These are phyloP conservation scores for Stereocaulon alpinum DNA, from an alignment of 495 filamentous ascomycete genomes.

Conservation along the genomic window DNA sequence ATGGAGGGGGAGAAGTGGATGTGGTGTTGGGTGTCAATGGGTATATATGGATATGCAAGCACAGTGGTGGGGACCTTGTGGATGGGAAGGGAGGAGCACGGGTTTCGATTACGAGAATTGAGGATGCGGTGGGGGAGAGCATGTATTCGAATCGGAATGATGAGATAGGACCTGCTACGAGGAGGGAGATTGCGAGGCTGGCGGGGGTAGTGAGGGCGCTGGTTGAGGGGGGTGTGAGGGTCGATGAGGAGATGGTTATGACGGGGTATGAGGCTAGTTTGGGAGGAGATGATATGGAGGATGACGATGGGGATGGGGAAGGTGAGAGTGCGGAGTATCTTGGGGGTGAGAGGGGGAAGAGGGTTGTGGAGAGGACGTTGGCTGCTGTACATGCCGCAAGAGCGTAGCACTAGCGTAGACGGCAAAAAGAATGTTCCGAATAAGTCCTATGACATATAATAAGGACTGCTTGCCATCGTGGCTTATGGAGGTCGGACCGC, in stretches of 20 bases:
- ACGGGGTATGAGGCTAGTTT: conserved; percentile 69
- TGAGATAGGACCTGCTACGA: conserved; percentile 58
- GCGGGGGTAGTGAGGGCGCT: conserved; percentile 68
- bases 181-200: conserved; percentile 79
- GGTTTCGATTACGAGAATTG: conserved; percentile 65
- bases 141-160: conserved; percentile 93
- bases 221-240: conserved; percentile 66
- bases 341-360: conserved; percentile 59
- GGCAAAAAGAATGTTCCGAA: not conserved
- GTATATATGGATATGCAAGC: conserved; percentile 86
- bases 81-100: conserved; percentile 29
- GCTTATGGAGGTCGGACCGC: not conserved
- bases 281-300: conserved; percentile 54
- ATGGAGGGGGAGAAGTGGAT: conserved; percentile 63
- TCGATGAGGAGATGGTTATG: conserved; percentile 87
- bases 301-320: conserved; percentile 29
- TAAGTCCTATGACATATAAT: not conserved
- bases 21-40: conserved; percentile 90
- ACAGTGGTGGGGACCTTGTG: conserved; percentile 45
- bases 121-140: conserved; percentile 62
- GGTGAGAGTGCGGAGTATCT: conserved; percentile 50
- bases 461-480: not conserved
- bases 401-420: not conserved
- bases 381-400: conserved; percentile 19
- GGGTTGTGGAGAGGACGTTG: conserved; percentile 50